These are phyloP conservation scores for Cyclocybe cylindracea DNA, from an alignment of 768 basidiomycete species.

Conservation along the genomic window DNA sequence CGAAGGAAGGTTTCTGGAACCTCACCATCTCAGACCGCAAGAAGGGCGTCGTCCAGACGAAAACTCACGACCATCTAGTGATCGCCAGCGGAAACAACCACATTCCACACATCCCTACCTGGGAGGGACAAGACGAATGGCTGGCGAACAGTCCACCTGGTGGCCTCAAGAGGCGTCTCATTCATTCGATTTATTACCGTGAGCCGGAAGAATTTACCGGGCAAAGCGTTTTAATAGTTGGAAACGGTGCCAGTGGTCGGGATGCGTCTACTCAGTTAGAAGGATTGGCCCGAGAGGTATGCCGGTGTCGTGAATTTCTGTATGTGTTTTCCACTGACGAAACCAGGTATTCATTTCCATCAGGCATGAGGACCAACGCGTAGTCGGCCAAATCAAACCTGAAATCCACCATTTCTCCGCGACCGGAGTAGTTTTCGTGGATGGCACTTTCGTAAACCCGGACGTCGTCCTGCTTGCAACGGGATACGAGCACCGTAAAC, in stretches of 20 bases:
- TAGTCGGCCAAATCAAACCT: slow-evolving; percentile 34
- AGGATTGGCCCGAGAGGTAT: slow-evolving; percentile 41
- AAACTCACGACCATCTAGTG: slow-evolving; percentile 53
- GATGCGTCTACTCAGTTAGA: slow-evolving; percentile 48
- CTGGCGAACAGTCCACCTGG: slow-evolving; percentile 23
- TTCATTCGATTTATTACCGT: slow-evolving; percentile 58
- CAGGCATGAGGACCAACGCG: slow-evolving; percentile 22
- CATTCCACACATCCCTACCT: slow-evolving; percentile 45
- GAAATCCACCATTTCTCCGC: slow-evolving; percentile 51
- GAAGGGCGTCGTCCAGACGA: slow-evolving; percentile 18
- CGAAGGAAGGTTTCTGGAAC: slow-evolving; percentile 43
- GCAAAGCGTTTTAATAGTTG: slow-evolving; percentile 46
- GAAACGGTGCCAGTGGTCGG: slow-evolving; percentile 46
- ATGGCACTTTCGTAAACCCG: slow-evolving; percentile 43
- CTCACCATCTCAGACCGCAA: slow-evolving; percentile 30
- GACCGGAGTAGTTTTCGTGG: slow-evolving; percentile 44
- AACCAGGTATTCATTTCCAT: slow-evolving; percentile 32
- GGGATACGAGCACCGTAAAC: slow-evolving; percentile 54
- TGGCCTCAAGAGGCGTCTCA: slow-evolving; percentile 34
- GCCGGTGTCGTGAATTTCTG: slow-evolving; percentile 1
- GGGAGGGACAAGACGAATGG: slow-evolving; percentile 53
- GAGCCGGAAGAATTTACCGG: slow-evolving; percentile 42
- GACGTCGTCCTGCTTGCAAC: slow-evolving; percentile 54
- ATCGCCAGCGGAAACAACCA: slow-evolving; percentile 60
- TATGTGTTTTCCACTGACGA: background rate